Percentiles rank a stretch among this genome's conserved stretches.
Evolutionary conservation across 2,329 filamentous ascomycete genomes (phyloP).

Genomic region (Aspergillus sp.): DNA sequence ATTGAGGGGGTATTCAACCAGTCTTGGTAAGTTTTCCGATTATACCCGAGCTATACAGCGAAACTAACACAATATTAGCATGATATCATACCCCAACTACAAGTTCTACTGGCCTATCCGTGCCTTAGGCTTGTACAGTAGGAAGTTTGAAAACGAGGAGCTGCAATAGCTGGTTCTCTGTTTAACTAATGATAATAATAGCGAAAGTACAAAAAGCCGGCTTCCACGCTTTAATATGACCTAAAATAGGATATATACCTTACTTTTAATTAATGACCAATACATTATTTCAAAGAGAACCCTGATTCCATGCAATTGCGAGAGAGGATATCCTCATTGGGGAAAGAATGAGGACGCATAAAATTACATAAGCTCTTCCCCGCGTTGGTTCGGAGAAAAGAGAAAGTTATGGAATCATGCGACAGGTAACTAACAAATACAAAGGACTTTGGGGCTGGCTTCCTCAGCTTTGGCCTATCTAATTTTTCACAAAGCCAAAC

Average conservation of each 20-base stretch:
- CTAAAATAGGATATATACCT: neutral
- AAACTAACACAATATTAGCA: slow-evolving; percentile 52
- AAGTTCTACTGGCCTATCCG: slow-evolving; percentile 96
- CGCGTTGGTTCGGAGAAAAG: slow-evolving; percentile 6
- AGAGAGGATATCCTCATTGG: neutral
- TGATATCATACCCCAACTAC: slow-evolving; percentile 99
- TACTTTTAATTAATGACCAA: neutral
- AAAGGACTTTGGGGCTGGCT: neutral
- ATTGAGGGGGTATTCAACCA: slow-evolving; percentile 99
- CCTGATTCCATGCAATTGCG: neutral
- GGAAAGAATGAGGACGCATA: neutral
- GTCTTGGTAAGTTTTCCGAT: slow-evolving; percentile 67
- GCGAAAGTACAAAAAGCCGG: neutral
- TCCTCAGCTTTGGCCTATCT: neutral
- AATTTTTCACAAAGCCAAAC: neutral
- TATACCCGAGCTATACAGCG: slow-evolving; percentile 8
- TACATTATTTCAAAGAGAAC: neutral
- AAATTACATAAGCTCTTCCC: slow-evolving; percentile 10
- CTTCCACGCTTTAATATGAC: neutral
- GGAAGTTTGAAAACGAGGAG: slow-evolving; percentile 66
- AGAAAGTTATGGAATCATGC: slow-evolving; percentile 4
- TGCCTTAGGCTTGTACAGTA: slow-evolving; percentile 85
- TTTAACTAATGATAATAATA: neutral
- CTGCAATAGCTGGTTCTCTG: slow-evolving; percentile 35
- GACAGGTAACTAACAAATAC: neutral